These are phyloP conservation scores for Setaria viridis DNA, from an alignment of 202 grass and related monocot genomes.

Conservation along the genomic window DNA sequence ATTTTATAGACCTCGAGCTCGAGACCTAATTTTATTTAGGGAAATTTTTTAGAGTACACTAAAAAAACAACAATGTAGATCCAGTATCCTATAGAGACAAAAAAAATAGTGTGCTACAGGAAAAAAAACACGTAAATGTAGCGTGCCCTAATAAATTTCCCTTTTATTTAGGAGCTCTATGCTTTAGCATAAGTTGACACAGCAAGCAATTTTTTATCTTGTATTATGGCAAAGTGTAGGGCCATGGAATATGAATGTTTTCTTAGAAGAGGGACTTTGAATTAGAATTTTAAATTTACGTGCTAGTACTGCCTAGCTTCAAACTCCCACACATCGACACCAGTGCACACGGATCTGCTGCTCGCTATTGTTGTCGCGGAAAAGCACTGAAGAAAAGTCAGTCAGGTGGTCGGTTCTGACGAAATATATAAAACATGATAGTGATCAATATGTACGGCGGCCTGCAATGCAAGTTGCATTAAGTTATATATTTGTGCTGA, in stretches of 20 bases:
- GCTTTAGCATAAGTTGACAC: too few species aligned
- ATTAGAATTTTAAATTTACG: too few species aligned
- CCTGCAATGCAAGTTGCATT: not conserved
- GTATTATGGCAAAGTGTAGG: not conserved
- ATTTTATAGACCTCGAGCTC: too few species aligned
- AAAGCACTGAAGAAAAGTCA: conserved; percentile 1
- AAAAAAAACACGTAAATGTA: not conserved
- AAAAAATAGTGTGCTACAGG: not conserved
- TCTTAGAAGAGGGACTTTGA: not conserved
- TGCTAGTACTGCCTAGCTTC: too few species aligned
- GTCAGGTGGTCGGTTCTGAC: not conserved
- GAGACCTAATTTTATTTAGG: not conserved
- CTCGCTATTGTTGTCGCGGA: not conserved
- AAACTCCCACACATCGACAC: not conserved
- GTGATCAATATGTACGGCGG: not conserved
- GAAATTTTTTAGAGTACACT: not conserved
- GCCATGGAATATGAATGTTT: not conserved
- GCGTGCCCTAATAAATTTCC: too few species aligned
- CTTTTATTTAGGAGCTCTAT: too few species aligned
- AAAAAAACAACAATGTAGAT: too few species aligned
- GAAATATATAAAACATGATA: conserved; percentile 8
- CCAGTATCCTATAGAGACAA: too few species aligned
- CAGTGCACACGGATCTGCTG: not conserved
- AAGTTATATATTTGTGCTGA: not conserved
- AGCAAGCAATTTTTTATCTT: not conserved